Percentiles rank a stretch among this genome's conserved stretches.
Conservation (phyloP, 1,139 yeast species). For the Saccharomyces hybrid region DNA sequence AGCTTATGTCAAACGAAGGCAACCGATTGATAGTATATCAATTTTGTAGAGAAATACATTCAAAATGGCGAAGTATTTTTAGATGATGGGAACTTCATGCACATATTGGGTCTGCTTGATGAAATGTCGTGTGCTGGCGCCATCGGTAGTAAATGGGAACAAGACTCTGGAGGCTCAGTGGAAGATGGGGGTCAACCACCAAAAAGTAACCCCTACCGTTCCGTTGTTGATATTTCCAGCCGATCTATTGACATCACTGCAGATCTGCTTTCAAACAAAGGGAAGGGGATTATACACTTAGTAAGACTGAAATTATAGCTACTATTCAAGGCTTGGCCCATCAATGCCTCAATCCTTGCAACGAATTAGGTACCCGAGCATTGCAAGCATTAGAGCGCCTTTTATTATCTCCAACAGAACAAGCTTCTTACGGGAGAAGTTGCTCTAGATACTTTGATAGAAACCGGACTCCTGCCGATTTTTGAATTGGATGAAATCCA, state of each 20-base stretch:
- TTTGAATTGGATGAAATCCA: constrained; percentile 52
- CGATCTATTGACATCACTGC: constrained; percentile 57
- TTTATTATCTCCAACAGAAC: constrained; percentile 36
- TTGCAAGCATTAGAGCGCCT: constrained; percentile 43
- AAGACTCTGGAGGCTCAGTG: constrained; percentile 42
- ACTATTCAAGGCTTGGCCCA: constrained; percentile 73
- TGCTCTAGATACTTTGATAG: constrained; percentile 50
- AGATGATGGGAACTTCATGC: constrained; percentile 48
- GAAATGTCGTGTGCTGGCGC: constrained; percentile 81
- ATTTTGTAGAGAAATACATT: constrained; percentile 43
- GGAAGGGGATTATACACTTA: constrained; percentile 13
- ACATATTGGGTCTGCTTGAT: constrained; percentile 62
- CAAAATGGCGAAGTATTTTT: constrained; percentile 37
- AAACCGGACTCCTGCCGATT: constrained; percentile 61
- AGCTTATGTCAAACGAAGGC: constrained; percentile 48
- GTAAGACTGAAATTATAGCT: constrained; percentile 41
- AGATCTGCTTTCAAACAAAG: constrained; percentile 34
- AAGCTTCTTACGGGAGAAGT: constrained; percentile 31
- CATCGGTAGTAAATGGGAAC: constrained; percentile 70
- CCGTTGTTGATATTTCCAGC: constrained; percentile 50
- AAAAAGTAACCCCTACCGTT: constrained; percentile 44
- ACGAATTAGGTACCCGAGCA: constrained; percentile 64
- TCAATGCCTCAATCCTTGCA: constrained; percentile 83
- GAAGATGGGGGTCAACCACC: constrained; percentile 39
- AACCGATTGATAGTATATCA: constrained; percentile 44